Evolutionary conservation across 164 flowering plant species (phyloP).

Genomic region (Macadamia tetraphylla): DNA sequence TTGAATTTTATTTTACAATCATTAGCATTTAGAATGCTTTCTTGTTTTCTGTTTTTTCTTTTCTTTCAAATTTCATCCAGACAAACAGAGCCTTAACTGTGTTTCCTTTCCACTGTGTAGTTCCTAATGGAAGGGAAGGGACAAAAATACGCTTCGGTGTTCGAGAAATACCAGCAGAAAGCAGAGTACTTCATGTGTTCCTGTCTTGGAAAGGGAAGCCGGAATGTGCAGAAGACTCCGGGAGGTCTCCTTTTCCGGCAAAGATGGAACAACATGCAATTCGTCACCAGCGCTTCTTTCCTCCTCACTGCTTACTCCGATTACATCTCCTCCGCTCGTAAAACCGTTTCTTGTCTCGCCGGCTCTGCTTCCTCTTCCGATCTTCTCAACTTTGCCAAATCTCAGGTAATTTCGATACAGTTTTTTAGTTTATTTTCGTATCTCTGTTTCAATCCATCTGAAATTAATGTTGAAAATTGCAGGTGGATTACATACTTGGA

Average conservation of each 20-base stretch:
- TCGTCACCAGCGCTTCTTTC: conserved; percentile 81
- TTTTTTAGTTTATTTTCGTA: too few relatives aligned
- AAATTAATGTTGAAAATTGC: not conserved
- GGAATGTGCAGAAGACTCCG: conserved; percentile 67
- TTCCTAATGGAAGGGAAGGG: conserved; percentile 75
- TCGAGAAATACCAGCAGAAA: conserved; percentile 54
- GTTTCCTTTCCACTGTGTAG: conserved; percentile 26
- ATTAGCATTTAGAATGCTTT: too few relatives aligned
- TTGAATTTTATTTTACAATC: too few relatives aligned
- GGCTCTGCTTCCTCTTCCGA: conserved; percentile 46
- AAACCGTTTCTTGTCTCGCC: conserved; percentile 40
- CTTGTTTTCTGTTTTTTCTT: too few relatives aligned
- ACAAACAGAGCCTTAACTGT: too few relatives aligned
- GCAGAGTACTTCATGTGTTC: conserved; percentile 87
- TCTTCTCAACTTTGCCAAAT: conserved; percentile 66
- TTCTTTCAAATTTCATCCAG: too few relatives aligned
- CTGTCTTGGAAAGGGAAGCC: conserved; percentile 60
- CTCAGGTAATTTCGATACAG: conserved; percentile 46
- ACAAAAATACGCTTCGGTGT: conserved; percentile 41
- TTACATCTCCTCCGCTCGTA: conserved; percentile 51
- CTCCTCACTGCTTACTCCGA: conserved; percentile 76
- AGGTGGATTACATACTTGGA: conserved; percentile 90
- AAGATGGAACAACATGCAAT: conserved; percentile 91
- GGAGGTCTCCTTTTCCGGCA: conserved; percentile 85
- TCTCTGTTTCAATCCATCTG: too few relatives aligned